Conservation (phyloP, 2,329 filamentous ascomycete genomes). For the Aspergillus sp. region DNA sequence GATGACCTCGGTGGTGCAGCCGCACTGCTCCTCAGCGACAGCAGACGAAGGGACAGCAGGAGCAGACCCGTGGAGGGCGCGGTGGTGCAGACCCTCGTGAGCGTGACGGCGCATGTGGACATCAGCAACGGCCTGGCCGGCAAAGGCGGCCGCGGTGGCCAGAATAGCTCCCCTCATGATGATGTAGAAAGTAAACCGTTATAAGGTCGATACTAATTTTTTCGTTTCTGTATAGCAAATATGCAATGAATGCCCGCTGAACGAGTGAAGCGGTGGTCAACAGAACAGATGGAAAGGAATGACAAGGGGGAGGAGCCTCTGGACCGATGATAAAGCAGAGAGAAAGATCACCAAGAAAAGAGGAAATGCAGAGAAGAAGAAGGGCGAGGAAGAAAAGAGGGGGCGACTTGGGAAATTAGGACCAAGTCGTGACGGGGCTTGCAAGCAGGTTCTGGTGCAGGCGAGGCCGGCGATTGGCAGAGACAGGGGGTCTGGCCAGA, state of each 20-base stretch:
- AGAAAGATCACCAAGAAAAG: constrained; percentile 11
- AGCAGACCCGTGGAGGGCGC: constrained; percentile 31
- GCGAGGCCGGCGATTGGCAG: constrained; percentile 12
- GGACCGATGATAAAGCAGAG: constrained; percentile 17
- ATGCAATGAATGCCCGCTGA: constrained; percentile 75
- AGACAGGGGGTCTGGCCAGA: constrained; percentile 5
- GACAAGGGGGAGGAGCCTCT: constrained; percentile 20
- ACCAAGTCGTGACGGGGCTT: constrained; percentile 9
- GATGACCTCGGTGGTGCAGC: constrained; percentile 73
- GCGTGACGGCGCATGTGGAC: constrained; percentile 54
- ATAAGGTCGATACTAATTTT: constrained; percentile 18
- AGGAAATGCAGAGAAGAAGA: constrained; percentile 7
- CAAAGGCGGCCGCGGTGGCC: constrained; percentile 56
- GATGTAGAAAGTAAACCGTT: constrained; percentile 24
- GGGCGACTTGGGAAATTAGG: constrained; percentile 12
- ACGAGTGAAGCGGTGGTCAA: constrained; percentile 54
- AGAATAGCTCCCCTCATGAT: constrained; percentile 75
- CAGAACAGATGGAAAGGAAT: constrained; percentile 14
- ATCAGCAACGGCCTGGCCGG: constrained; percentile 56
- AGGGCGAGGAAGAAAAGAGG: constrained; percentile 12
- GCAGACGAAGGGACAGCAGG: constrained; percentile 26
- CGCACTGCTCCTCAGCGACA: constrained; percentile 53
- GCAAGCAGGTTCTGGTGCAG: constrained; percentile 1
- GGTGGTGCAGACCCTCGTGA: constrained; percentile 58
- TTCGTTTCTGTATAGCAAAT: constrained; percentile 23